Evolutionary conservation across 148 eudicot genomes (phyloP), one percentile per base, ranked within the genome.

Genomic region (Vaccinium corymbosum): DNA sequence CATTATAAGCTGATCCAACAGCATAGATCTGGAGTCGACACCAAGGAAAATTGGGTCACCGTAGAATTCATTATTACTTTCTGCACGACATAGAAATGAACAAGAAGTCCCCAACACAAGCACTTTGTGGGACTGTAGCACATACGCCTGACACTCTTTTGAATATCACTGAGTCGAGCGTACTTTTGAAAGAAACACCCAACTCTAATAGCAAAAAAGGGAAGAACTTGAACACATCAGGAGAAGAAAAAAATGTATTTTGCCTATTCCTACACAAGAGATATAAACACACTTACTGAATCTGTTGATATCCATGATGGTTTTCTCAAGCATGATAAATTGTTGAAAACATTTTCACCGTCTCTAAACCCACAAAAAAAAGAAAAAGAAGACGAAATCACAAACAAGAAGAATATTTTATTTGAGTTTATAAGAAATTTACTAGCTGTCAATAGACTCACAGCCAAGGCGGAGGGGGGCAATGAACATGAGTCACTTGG

Each of bases 381-480:
- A 38, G 0, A 35, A 35, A 70, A 32, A 81, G 27, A 48, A 16
- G 25, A 64, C 38, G 2, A 51, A 22, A 70, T 6, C 9, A 42
- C 16, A 55, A 57, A 55, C 66, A 81, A 38, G 10, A 55, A 84
- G 56, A 22, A 71, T 20, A 42, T n/a, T 55, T 10, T 17, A 6
- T 53, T 9, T 16, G 22, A 75, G 11, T 66, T 10, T 48, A 20
- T n/a, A 52, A 56, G 20, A 48, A 14, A 79, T 10, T 83, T 66
- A n/a, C 6, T 16, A 22, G 52, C 59, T 6, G 32, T 57, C 84
- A 66, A 53, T 82, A 64, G 79, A 93, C 98, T 96, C 86, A 96
- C 99, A 93, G 82, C 98, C 98, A 94, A 25, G 94, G 90, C 27
- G 99, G 99, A 59, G 98, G 99, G 89, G 99, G 99, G 86, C 99